Percentiles rank a stretch among this genome's conserved stretches.
Conservation (phyloP, 768 basidiomycete species). For the Russula olivacea region DNA sequence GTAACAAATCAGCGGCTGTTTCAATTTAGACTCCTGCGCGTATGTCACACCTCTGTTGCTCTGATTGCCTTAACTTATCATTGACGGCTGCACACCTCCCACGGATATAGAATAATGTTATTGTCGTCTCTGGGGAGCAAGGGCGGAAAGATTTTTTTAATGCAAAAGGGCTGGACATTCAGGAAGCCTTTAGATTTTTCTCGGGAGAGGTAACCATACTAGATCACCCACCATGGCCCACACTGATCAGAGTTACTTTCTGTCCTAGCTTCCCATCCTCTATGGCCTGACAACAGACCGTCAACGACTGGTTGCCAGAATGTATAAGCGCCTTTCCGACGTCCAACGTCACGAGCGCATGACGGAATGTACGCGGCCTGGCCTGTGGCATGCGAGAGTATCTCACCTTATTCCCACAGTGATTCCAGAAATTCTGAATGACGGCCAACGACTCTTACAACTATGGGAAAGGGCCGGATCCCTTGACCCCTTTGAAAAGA, state of each 20-base stretch:
- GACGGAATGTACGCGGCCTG: conserved; percentile 38
- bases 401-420: conserved; percentile 38
- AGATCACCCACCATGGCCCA: not conserved
- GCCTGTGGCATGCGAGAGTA: conserved; percentile 6
- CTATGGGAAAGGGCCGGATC: conserved; percentile 56
- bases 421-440: conserved; percentile 57
- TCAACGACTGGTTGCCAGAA: conserved; percentile 23
- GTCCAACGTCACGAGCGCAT: too few relatives aligned
- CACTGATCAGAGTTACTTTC: conserved; percentile 10
- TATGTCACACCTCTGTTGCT: conserved; percentile 34
- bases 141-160: conserved; percentile 66
- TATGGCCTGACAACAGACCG: conserved; percentile 69
- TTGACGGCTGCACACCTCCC: conserved; percentile 14
- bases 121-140: conserved; percentile 34
- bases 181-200: conserved; percentile 72
- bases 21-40: conserved; percentile 62
- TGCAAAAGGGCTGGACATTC: conserved; percentile 57
- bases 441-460: conserved; percentile 55
- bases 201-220: conserved; percentile 60
- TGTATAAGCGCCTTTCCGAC: too few relatives aligned
- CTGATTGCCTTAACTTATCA: not conserved
- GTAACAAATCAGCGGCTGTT: conserved; percentile 60
- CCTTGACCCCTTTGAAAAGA: conserved; percentile 35
- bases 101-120: conserved; percentile 52
- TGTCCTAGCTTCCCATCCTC: conserved; percentile 62